Evolutionary conservation across 257 asterid species (phyloP).

Genomic region (Solanum etuberosum): DNA sequence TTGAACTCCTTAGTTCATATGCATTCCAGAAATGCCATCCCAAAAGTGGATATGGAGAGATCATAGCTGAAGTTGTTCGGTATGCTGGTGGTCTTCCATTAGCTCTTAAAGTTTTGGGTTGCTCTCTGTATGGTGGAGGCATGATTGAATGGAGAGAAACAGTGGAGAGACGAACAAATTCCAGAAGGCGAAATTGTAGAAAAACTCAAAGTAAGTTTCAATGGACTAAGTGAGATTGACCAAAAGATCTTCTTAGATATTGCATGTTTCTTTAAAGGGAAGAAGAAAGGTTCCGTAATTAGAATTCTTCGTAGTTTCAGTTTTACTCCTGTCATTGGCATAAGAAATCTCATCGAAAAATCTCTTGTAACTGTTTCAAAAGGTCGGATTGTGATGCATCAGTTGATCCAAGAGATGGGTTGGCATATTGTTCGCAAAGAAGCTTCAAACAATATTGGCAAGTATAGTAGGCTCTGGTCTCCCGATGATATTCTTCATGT

Average conservation of each 20-base stretch:
- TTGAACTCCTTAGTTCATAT: not conserved
- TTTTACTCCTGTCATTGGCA: not conserved
- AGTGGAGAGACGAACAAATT: not conserved
- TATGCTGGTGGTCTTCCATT: constrained; percentile 7
- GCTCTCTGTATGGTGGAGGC: not conserved
- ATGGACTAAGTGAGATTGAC: not conserved
- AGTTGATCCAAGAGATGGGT: constrained; percentile 8
- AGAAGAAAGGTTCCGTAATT: not conserved
- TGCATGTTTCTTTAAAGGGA: constrained; percentile 10
- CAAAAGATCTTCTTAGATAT: constrained; percentile 7
- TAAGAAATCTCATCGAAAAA: constrained; percentile 3
- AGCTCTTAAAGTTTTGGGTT: constrained; percentile 5
- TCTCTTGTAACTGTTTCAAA: not conserved
- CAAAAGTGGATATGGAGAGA: not conserved
- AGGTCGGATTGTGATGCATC: constrained; percentile 6
- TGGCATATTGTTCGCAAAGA: constrained; percentile 1
- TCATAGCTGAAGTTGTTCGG: not conserved
- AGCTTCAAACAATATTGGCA: not conserved
- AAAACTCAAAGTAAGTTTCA: constrained; percentile 2
- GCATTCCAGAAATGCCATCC: constrained; percentile 4
- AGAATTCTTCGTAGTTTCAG: constrained; percentile 6
- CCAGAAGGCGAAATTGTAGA: constrained; percentile 3
- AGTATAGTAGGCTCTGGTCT: constrained; percentile 2
- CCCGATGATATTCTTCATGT: not conserved
- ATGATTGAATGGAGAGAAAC: not conserved